Percentiles rank a stretch among this genome's conserved stretches.
phyloP scores from a whole-genome alignment of 805 yeast species.

The Candida saitoana region DNA sequence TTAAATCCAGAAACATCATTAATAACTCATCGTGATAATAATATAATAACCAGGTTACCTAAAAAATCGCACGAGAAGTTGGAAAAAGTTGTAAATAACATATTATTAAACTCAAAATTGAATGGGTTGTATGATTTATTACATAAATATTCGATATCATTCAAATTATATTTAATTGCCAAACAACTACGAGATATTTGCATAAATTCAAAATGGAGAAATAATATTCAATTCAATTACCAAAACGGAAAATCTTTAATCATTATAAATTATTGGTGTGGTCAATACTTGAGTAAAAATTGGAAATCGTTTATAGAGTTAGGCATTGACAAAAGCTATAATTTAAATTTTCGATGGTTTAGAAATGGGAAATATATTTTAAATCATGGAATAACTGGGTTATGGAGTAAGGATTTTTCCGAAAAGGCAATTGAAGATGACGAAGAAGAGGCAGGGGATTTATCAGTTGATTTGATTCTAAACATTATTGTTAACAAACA shows the following conservation, averaged over 20 bases:
- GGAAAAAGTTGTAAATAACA: slow-evolving; percentile 53
- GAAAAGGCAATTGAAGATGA: slow-evolving; percentile 7
- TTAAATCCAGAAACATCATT: slow-evolving; percentile 34
- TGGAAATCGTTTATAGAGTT: slow-evolving; percentile 56
- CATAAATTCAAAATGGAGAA: slow-evolving; percentile 51
- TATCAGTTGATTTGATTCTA: slow-evolving; percentile 33
- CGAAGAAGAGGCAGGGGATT: slow-evolving; percentile 23
- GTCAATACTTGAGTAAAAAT: slow-evolving; percentile 40
- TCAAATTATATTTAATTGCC: slow-evolving; percentile 58
- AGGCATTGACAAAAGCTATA: slow-evolving; percentile 47
- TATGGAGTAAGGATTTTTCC: slow-evolving; percentile 4
- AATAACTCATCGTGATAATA: slow-evolving; percentile 25
- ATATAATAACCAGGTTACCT: slow-evolving; percentile 29
- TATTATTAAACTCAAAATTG: slow-evolving; percentile 45
- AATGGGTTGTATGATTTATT: slow-evolving; percentile 52
- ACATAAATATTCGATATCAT: slow-evolving; percentile 57
- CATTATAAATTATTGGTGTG: slow-evolving; percentile 59
- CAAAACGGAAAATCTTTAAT: slow-evolving; percentile 52
- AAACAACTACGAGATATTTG: slow-evolving; percentile 49
- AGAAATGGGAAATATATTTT: slow-evolving; percentile 46
- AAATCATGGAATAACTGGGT: slow-evolving; percentile 13
- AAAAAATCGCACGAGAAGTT: slow-evolving; percentile 34
- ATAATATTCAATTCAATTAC: slow-evolving; percentile 55
- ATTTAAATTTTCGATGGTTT: slow-evolving; percentile 58
- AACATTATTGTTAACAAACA: slow-evolving; percentile 37